Evolutionary conservation across 1,284 basidiomycete species (phyloP).

Genomic region (Fistulinella cinereoalba): DNA sequence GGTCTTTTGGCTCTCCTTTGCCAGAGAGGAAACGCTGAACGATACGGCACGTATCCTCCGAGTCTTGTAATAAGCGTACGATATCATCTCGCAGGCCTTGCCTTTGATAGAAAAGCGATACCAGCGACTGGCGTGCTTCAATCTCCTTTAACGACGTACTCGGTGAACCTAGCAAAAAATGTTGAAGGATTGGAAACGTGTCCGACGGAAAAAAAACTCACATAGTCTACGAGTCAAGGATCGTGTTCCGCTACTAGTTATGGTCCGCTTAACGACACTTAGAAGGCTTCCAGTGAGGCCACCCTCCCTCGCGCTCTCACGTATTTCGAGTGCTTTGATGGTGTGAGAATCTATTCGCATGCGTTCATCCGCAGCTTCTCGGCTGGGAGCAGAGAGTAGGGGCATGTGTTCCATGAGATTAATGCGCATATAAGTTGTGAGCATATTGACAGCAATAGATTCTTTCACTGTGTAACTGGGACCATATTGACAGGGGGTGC

Average conservation of each 20-base stretch:
- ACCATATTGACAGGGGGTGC: constrained; percentile 2
- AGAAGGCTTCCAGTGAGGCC: constrained; percentile 74
- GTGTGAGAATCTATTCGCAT: constrained; percentile 94
- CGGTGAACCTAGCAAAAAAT: constrained; percentile 63
- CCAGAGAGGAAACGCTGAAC: constrained; percentile 77
- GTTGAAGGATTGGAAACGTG: constrained; percentile 9
- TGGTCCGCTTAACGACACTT: constrained; percentile 75
- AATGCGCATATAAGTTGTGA: constrained; percentile 67
- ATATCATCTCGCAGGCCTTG: constrained; percentile 72
- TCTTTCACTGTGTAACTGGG: constrained; percentile 43
- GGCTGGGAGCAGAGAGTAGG: constrained; percentile 53
- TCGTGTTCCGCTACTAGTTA: constrained; percentile 79
- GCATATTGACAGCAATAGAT: constrained; percentile 57
- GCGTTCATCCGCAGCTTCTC: constrained; percentile 53
- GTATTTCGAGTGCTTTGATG: constrained; percentile 84
- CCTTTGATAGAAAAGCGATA: constrained; percentile 69
- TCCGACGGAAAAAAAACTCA: constrained; percentile 37
- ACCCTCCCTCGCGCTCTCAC: constrained; percentile 74
- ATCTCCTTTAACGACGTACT: constrained; percentile 78
- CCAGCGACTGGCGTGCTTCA: constrained; percentile 71
- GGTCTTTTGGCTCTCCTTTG: constrained; percentile 65
- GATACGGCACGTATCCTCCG: constrained; percentile 75
- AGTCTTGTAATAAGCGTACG: constrained; percentile 50
- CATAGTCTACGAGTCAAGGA: constrained; percentile 76
- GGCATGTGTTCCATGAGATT: constrained; percentile 84